A percentile compares a stretch with the other conserved stretches of the same genome.
Conservation (phyloP, 495 filamentous ascomycete species). For the Elaphomyces granulatus region DNA sequence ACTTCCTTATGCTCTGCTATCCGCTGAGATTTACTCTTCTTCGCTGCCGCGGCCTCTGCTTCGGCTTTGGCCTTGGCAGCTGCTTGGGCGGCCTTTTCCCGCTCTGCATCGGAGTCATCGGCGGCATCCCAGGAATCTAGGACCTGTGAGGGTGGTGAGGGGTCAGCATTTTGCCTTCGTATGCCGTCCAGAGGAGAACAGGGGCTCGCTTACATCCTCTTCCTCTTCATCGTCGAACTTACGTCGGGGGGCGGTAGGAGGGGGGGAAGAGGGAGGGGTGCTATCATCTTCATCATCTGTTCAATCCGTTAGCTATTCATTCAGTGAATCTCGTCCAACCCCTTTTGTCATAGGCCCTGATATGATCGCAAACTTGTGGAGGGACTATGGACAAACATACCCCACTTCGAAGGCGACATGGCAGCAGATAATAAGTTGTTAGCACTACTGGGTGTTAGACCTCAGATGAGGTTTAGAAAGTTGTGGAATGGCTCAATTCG, state of each 20-base stretch:
- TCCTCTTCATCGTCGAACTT: constrained; percentile 93
- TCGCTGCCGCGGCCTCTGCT: constrained; percentile 78
- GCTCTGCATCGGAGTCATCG: constrained; percentile 93
- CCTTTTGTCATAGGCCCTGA: not conserved
- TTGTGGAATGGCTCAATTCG: too few relatives aligned
- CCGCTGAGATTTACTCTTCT: constrained; percentile 80
- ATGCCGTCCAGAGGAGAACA: too few relatives aligned
- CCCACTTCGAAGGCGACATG: constrained; percentile 39
- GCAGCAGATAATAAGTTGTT: too few relatives aligned
- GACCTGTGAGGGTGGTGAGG: too few relatives aligned
- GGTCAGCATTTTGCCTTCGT: too few relatives aligned
- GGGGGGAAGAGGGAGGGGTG: constrained; percentile 45
- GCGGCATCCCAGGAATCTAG: constrained; percentile 95
- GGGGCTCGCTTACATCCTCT: constrained; percentile 81
- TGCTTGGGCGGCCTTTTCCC: constrained; percentile 80
- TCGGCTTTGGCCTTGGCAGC: constrained; percentile 82
- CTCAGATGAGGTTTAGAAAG: too few relatives aligned
- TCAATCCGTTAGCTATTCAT: constrained; percentile 1
- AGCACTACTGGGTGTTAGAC: too few relatives aligned
- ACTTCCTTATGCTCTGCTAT: constrained; percentile 57
- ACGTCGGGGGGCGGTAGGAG: constrained; percentile 42
- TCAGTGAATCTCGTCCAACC: constrained; percentile 2
- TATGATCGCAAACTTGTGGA: not conserved
- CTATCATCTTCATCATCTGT: constrained; percentile 55
- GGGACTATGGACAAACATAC: constrained; percentile 22